Percentiles rank a stretch among this genome's conserved stretches.
These are phyloP conservation scores for Xylaria sp. DNA, from an alignment of 2,329 filamentous ascomycete genomes.

Conservation along the genomic window DNA sequence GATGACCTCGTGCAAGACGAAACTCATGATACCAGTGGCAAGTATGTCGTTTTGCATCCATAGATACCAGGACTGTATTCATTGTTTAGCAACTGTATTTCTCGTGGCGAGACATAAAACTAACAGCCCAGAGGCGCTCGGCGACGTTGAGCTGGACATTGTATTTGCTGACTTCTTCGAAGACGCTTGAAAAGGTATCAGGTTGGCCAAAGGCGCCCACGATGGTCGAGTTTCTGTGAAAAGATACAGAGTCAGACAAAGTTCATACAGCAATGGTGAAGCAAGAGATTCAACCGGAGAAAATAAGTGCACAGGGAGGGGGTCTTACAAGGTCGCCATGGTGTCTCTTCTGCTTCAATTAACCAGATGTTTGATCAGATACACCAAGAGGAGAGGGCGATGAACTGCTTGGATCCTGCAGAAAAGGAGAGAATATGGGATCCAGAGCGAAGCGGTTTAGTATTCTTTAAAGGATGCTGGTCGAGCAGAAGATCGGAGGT, in stretches of 20 bases:
- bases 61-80: slow-evolving; percentile 81
- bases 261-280: neutral
- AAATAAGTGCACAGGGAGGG: neutral
- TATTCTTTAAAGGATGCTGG: slow-evolving; percentile 21
- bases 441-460: slow-evolving; percentile 20
- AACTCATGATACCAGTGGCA: slow-evolving; percentile 97
- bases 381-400: slow-evolving; percentile 17
- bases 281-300: neutral
- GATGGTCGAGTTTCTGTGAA: slow-evolving; percentile 62
- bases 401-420: slow-evolving; percentile 12
- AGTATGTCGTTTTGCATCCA: slow-evolving; percentile 98
- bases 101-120: slow-evolving; percentile 49
- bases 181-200: slow-evolving; percentile 65
- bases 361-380: slow-evolving; percentile 14
- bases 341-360: slow-evolving; percentile 27
- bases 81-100: slow-evolving; percentile 47
- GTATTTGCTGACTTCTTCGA: slow-evolving; percentile 72
- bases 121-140: slow-evolving; percentile 88
- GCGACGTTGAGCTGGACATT: slow-evolving; percentile 87
- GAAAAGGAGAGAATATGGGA: slow-evolving; percentile 9
- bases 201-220: slow-evolving; percentile 58
- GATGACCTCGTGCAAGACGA: slow-evolving; percentile 90
- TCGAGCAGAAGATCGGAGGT: slow-evolving; percentile 19
- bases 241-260: slow-evolving; percentile 28
- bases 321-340: slow-evolving; percentile 48